Conservation (phyloP, 2,329 filamentous ascomycete genomes). For the Fusarium solani-melongenae region DNA sequence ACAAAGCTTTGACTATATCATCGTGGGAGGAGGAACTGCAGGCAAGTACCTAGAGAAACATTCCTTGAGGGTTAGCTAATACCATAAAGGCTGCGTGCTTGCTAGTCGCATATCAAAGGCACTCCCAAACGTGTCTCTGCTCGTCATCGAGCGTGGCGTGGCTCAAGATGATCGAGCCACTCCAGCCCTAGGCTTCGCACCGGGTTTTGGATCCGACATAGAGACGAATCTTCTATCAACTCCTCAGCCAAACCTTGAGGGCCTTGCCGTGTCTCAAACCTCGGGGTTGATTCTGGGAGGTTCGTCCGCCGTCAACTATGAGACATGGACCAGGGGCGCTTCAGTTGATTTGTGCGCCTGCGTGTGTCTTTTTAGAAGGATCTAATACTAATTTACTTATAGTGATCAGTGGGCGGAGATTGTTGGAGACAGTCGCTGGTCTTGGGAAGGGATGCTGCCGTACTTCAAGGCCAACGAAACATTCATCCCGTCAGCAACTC, state of each 20-base stretch:
- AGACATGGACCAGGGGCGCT: background rate
- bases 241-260: background rate
- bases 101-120: background rate
- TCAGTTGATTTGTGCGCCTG: background rate
- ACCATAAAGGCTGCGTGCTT: background rate
- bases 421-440: background rate
- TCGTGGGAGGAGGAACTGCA: background rate
- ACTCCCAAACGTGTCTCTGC: background rate
- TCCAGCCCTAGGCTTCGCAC: background rate
- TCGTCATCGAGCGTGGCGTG: background rate
- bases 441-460: background rate
- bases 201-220: background rate
- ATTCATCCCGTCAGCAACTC: background rate
- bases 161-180: background rate
- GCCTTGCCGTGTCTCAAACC: background rate
- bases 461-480: background rate
- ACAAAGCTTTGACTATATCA: background rate
- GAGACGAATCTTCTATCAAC: background rate
- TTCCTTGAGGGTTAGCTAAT: background rate
- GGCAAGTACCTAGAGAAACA: background rate
- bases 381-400: background rate
- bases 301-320: background rate
- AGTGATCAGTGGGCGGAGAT: background rate
- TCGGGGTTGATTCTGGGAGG: background rate
- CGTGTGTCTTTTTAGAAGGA: too few relatives aligned